Evolutionary conservation across 1,284 basidiomycete genomes (phyloP).

Genomic region (Sphagnurus paluster): DNA sequence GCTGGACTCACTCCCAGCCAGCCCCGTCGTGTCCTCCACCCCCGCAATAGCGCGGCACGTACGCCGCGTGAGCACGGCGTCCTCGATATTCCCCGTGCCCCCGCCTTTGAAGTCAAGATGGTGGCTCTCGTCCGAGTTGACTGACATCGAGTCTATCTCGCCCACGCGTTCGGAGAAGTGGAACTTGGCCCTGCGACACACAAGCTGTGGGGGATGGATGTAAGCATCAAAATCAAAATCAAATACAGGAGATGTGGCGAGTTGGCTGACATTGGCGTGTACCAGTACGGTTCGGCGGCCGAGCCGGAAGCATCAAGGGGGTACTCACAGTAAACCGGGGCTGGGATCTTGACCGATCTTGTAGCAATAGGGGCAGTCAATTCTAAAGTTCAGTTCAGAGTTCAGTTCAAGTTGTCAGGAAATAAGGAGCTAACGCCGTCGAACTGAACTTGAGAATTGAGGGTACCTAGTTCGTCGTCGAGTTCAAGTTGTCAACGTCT

Average conservation of each 20-base stretch:
- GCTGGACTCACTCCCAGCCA: conserved; percentile 4
- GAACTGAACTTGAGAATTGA: too few relatives aligned
- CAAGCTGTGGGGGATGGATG: conserved; percentile 27
- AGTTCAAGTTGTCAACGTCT: too few relatives aligned
- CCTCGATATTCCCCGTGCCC: conserved; percentile 63
- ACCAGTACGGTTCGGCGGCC: background rate
- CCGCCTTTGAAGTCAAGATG: conserved; percentile 42
- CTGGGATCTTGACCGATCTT: conserved; percentile 36
- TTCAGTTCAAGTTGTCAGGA: too few relatives aligned
- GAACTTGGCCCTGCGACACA: conserved; percentile 32
- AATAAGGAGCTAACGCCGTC: too few relatives aligned
- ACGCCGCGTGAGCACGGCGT: conserved; percentile 55
- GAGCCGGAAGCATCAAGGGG: background rate
- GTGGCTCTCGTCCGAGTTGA: conserved; percentile 15
- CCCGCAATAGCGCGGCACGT: conserved; percentile 24
- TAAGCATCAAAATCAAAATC: conserved; percentile 17
- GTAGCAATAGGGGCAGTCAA: too few relatives aligned
- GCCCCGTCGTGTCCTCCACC: conserved; percentile 28
- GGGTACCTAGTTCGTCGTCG: too few relatives aligned
- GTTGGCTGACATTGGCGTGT: conserved; percentile 29
- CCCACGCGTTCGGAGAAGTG: conserved; percentile 28
- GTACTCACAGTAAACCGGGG: conserved; percentile 39
- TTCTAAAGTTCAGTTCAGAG: too few relatives aligned
- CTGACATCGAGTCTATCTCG: conserved; percentile 22
- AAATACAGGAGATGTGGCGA: background rate